Base-by-base conservation (phyloP, 768 basidiomycete genomes). In the Phallus indusiatus region DNA sequence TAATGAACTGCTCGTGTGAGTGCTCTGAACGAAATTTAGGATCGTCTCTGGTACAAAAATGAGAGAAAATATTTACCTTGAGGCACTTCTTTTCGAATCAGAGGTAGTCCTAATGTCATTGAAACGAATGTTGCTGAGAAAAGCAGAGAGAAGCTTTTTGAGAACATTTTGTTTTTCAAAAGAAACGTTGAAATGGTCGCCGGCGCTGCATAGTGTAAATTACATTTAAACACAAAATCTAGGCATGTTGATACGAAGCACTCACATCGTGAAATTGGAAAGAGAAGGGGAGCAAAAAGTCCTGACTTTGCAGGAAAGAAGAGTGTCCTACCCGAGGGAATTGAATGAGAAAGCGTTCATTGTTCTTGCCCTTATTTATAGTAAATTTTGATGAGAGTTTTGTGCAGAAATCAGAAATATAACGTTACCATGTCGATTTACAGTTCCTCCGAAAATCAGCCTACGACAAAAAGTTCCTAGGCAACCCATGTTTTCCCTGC, bases 1-100 rank as follows among this genome's bases (percentile, higher is more conserved):
- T 76, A 61, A 85, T 70, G 68, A 82, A 77, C 55, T 71, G 69
- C 65, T 85, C 78, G 67, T 87, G 84, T 12, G 83, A 84, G 72
- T 85, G 83, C 67, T 86, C 84, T 83, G 63, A 0, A 53, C 52
- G 47, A 61, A 57, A 49, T 35, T 53, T 10, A 54, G 12, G 33
- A 60, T 22, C 6, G 37, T 54, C 22, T 55, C 56, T 46, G 54
- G 54, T 36, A 53, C 61, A 36, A 65, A 50, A 24, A 33, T 58
- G 47, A 60, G 56, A 54, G 5, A 3, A 37, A 22, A 24, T 2
- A 60, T 65, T n/a, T 65, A 82, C 83, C 82, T 75, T 85, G 83
- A 21, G 83, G 83, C 28, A 84, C 83, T 69, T 84, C 83, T 62
- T 83, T 80, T 62, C 75, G 76, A 54, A 79, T 67, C 34, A 60